phyloP scores from a whole-genome alignment of 2,329 filamentous ascomycete species.

The Shiraia sp. region DNA sequence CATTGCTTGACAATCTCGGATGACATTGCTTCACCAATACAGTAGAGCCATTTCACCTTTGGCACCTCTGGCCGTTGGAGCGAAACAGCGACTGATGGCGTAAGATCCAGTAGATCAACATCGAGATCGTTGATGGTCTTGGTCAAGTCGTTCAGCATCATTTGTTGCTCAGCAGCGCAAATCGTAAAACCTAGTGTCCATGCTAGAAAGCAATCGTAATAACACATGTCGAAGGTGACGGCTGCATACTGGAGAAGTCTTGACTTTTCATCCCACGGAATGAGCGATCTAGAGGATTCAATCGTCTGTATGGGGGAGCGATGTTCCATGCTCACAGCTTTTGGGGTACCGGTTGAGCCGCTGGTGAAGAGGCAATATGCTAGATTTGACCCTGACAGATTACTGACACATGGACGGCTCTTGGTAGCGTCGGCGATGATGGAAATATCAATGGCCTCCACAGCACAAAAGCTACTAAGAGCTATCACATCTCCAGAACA shows the following conservation, averaged over 20 bases:
- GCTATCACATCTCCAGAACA: constrained; percentile 6
- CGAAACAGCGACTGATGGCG: constrained; percentile 47
- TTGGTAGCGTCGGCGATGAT: constrained; percentile 8
- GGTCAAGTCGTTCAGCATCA: constrained; percentile 45
- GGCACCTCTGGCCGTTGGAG: constrained; percentile 39
- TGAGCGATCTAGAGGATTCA: constrained; percentile 39
- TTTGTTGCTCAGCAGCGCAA: constrained; percentile 44
- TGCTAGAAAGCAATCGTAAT: constrained; percentile 52
- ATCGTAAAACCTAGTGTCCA: constrained; percentile 51
- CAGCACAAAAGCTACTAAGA: background rate
- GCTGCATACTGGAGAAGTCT: constrained; percentile 50
- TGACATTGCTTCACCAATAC: constrained; percentile 51
- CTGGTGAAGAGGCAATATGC: constrained; percentile 52
- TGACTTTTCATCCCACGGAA: constrained; percentile 46
- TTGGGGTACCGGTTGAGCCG: constrained; percentile 49
- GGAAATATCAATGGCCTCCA: constrained; percentile 21
- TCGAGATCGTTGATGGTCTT: constrained; percentile 40
- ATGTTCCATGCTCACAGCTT: constrained; percentile 51
- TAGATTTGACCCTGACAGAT: constrained; percentile 32
- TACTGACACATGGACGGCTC: constrained; percentile 29
- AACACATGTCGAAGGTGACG: constrained; percentile 52
- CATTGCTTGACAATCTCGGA: constrained; percentile 45
- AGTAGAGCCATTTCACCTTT: constrained; percentile 48
- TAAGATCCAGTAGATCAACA: constrained; percentile 47
- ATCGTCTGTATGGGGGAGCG: constrained; percentile 48